Evolutionary conservation across 2,329 filamentous ascomycete species (phyloP).

Genomic region (Pseudonectria foliicola): DNA sequence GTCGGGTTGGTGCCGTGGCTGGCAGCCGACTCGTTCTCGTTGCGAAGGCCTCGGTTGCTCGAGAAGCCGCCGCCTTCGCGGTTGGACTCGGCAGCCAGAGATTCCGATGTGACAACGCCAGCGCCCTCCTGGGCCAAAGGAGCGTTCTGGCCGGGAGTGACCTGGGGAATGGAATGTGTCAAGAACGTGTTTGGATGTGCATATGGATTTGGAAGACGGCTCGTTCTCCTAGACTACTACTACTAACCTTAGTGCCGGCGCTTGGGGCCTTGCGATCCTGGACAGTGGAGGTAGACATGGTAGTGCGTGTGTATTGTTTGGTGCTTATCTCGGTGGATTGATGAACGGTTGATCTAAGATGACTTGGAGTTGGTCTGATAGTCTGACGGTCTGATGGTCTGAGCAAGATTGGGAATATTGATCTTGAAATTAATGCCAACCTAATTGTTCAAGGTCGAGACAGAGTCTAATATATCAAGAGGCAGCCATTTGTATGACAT

Average conservation of each 20-base stretch:
- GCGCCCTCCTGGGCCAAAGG: conserved; percentile 51
- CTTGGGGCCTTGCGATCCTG: conserved; percentile 8
- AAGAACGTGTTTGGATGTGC: not conserved
- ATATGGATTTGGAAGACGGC: not conserved
- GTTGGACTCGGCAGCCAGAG: conserved; percentile 68
- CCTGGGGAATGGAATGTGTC: conserved; percentile 26
- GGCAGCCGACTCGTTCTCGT: conserved; percentile 13
- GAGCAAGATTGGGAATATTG: too few species aligned
- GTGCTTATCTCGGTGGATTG: too few species aligned
- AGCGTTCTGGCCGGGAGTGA: conserved; percentile 39
- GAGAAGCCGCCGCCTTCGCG: conserved; percentile 52
- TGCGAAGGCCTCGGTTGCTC: conserved; percentile 44
- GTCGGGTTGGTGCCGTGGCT: conserved; percentile 5
- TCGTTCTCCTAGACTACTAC: too few species aligned
- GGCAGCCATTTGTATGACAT: conserved; percentile 1
- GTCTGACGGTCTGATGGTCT: too few species aligned
- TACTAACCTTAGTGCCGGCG: conserved; percentile 17
- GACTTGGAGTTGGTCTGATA: too few species aligned
- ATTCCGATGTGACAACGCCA: conserved; percentile 59
- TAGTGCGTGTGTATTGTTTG: conserved; percentile 1
- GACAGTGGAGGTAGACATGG: conserved; percentile 11
- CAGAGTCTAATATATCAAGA: not conserved
- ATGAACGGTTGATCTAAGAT: too few species aligned
- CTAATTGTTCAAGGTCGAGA: too few species aligned
- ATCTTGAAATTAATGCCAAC: too few species aligned